Conservation (phyloP, 2,329 filamentous ascomycete genomes). For the Fusarium sp. region DNA sequence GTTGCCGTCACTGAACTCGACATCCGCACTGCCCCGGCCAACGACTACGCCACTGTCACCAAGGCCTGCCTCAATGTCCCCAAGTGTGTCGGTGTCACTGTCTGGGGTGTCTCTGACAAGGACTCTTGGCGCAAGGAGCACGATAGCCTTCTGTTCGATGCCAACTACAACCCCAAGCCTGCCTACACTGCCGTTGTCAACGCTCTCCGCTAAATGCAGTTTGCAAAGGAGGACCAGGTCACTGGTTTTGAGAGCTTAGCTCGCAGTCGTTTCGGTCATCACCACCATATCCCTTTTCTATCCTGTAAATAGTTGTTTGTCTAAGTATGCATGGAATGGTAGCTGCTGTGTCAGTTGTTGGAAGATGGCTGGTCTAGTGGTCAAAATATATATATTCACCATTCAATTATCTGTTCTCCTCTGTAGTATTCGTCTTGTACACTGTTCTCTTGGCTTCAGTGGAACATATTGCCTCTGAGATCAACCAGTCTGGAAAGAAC, state of each 20-base stretch:
- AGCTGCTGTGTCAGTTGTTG: conserved; percentile 1
- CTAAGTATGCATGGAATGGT: background rate
- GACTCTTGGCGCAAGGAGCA: conserved; percentile 49
- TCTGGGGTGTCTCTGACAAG: conserved; percentile 65
- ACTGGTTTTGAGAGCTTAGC: background rate
- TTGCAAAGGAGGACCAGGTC: background rate
- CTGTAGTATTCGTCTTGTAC: too few relatives aligned
- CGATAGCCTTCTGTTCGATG: conserved; percentile 66
- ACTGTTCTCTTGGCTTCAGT: too few relatives aligned
- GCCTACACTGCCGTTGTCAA: conserved; percentile 57
- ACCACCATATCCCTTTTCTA: background rate
- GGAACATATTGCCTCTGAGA: too few relatives aligned
- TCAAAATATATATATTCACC: conserved; percentile 2
- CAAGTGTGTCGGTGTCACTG: conserved; percentile 74
- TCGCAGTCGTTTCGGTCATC: background rate
- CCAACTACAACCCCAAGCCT: conserved; percentile 61
- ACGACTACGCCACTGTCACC: conserved; percentile 69
- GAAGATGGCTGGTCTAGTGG: background rate
- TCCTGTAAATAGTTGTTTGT: conserved; percentile 12
- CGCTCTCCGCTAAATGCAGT: conserved; percentile 17
- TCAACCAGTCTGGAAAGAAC: too few relatives aligned
- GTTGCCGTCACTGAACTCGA: conserved; percentile 76
- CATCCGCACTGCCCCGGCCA: conserved; percentile 66
- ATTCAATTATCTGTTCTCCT: background rate
- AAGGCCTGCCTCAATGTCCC: conserved; percentile 68